phyloP scores from a whole-genome alignment of 164 flowering plant genomes.

The Liquidambar formosana region DNA sequence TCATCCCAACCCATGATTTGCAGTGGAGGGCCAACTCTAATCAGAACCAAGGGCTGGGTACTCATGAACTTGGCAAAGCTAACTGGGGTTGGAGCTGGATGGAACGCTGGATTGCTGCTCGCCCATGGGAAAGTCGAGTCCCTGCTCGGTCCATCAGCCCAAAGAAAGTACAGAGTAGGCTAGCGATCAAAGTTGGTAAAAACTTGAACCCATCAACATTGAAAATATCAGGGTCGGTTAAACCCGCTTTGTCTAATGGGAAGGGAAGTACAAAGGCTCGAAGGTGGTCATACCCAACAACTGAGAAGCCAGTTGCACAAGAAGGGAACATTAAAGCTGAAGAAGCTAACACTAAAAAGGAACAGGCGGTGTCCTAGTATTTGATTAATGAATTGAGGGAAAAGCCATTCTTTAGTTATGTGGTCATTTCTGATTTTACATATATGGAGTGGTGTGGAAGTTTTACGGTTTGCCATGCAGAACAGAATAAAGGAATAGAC shows the following conservation, averaged over 20 bases:
- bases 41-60: conserved; percentile 34
- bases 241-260: conserved; percentile 39
- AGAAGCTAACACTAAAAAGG: conserved; percentile 5
- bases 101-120: conserved; percentile 92
- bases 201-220: conserved; percentile 21
- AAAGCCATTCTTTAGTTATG: not conserved
- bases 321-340: conserved; percentile 28
- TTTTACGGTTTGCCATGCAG: conserved; percentile 3
- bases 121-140: conserved; percentile 89
- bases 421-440: not conserved
- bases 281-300: conserved; percentile 45
- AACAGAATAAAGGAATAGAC: not conserved
- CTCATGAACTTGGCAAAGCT: conserved; percentile 54
- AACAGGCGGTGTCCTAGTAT: not conserved
- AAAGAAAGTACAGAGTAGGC: conserved; percentile 39
- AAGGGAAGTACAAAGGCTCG: conserved; percentile 45
- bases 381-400: not conserved
- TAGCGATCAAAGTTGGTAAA: conserved; percentile 29
- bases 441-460: conserved; percentile 14
- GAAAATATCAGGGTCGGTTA: conserved; percentile 31
- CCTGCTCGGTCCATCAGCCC: conserved; percentile 37
- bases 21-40: conserved; percentile 78
- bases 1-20: conserved; percentile 17
- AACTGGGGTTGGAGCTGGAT: conserved; percentile 97
- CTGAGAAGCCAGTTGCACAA: conserved; percentile 35